Percentiles rank a stretch among this genome's conserved stretches.
These are phyloP conservation scores for Henckelia pumila DNA, from an alignment of 257 asterid species.

Conservation along the genomic window DNA sequence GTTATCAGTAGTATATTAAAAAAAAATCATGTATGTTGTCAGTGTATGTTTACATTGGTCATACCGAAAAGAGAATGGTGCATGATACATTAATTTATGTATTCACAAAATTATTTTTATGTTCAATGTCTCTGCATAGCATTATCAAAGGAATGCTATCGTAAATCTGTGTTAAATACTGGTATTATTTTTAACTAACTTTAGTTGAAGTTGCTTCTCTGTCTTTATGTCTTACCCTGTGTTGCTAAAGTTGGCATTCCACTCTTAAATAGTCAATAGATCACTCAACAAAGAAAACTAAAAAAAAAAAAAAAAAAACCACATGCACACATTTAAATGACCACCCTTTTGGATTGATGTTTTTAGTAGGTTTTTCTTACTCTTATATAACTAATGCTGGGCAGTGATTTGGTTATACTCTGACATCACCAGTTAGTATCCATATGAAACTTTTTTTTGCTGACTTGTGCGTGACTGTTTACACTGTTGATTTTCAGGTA, in stretches of 20 bases:
- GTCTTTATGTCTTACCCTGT: background rate
- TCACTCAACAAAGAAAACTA: too few species aligned
- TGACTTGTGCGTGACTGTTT: slow-evolving; percentile 20
- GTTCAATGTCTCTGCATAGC: background rate
- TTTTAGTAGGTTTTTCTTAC: slow-evolving; percentile 4
- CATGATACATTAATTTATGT: too few species aligned
- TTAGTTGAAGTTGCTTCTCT: background rate
- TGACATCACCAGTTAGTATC: background rate
- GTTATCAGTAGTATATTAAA: background rate
- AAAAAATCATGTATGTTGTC: too few species aligned
- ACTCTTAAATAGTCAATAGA: background rate
- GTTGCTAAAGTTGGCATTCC: background rate
- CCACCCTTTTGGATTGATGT: slow-evolving; percentile 1
- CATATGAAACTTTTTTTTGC: slow-evolving; percentile 3
- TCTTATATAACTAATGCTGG: too few species aligned
- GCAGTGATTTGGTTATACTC: background rate
- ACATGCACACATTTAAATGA: background rate
- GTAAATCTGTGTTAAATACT: background rate
- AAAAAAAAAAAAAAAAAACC: too few species aligned
- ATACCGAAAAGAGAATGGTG: too few species aligned
- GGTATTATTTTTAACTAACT: background rate
- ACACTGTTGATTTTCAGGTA: slow-evolving; percentile 52
- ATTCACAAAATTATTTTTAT: too few species aligned
- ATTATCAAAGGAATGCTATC: background rate
- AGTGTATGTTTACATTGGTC: background rate